Percentiles rank a stretch among this genome's conserved stretches.
Conservation (phyloP, 2,329 filamentous ascomycete species). For the Corniculantispora saksenae region DNA sequence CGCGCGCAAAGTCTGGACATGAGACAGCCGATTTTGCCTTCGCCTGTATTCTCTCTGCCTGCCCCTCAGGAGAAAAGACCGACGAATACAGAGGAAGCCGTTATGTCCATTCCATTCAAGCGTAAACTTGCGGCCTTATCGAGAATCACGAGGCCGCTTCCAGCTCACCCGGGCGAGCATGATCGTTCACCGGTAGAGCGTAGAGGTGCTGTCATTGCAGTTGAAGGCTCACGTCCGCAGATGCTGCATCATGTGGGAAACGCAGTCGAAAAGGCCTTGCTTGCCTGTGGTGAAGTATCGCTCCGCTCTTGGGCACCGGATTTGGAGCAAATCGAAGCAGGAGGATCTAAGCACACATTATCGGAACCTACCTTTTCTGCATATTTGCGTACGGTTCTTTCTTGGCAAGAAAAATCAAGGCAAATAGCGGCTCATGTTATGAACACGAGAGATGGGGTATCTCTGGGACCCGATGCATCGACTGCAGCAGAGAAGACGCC, state of each 20-base stretch:
- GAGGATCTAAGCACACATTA: conserved; percentile 22
- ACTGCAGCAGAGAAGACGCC: conserved; percentile 6
- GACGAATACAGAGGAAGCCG: conserved; percentile 63
- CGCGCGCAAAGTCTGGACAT: conserved; percentile 29
- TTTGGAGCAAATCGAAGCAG: conserved; percentile 21
- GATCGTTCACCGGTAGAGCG: conserved; percentile 38
- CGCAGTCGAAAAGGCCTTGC: conserved; percentile 65
- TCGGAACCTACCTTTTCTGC: conserved; percentile 48
- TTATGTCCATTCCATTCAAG: conserved; percentile 73
- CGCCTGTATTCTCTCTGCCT: conserved; percentile 29
- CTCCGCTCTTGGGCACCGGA: conserved; percentile 48
- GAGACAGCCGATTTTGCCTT: conserved; percentile 30
- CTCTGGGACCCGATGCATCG: conserved; percentile 20
- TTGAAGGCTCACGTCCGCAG: conserved; percentile 71
- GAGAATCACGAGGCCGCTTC: conserved; percentile 71
- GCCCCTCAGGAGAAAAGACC: conserved; percentile 35
- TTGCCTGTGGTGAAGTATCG: conserved; percentile 40
- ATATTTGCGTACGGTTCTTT: conserved; percentile 68
- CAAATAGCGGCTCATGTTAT: conserved; percentile 63
- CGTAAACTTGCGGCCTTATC: conserved; percentile 77
- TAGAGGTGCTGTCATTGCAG: conserved; percentile 78
- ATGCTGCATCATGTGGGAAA: conserved; percentile 59
- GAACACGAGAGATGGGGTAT: conserved; percentile 15
- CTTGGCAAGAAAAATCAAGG: conserved; percentile 75
- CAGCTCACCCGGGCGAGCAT: conserved; percentile 33